Evolutionary conservation across 208 protist species (phyloP).

Genomic region (Acanthamoeba culbertsoni): DNA sequence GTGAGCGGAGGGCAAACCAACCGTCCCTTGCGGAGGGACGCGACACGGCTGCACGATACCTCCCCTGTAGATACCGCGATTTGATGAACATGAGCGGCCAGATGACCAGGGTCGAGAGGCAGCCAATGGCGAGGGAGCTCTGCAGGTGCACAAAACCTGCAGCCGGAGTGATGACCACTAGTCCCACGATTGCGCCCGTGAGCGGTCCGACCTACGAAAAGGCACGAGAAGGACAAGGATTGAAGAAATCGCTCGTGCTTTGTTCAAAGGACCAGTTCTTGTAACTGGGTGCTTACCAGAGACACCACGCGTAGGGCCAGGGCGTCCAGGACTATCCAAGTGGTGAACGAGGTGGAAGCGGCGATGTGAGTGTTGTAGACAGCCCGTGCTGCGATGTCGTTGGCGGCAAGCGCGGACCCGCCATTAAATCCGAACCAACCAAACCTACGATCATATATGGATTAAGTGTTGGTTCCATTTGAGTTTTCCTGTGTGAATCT

Average conservation of each 20-base stretch:
- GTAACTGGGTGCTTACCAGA: not conserved
- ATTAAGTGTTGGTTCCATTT: not conserved
- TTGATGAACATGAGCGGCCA: constrained; percentile 8
- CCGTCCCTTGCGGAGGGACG: not conserved
- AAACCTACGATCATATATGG: constrained; percentile 47
- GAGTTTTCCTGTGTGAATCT: not conserved
- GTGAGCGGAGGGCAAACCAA: too few species aligned
- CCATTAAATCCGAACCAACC: constrained; percentile 78
- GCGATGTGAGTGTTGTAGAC: constrained; percentile 56
- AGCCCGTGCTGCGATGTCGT: not conserved
- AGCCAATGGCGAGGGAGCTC: constrained; percentile 1
- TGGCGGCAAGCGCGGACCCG: constrained; percentile 60
- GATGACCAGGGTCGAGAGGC: not conserved
- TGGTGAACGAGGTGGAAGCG: not conserved
- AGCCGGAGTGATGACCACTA: constrained; percentile 30
- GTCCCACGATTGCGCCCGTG: not conserved
- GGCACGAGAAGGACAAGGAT: too few species aligned
- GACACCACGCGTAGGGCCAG: not conserved
- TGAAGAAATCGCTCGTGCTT: too few species aligned
- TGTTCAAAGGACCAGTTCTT: too few species aligned
- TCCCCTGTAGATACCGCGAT: not conserved
- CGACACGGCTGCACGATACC: not conserved
- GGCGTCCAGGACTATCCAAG: constrained; percentile 18
- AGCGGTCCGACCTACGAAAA: constrained; percentile 40
- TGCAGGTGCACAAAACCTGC: not conserved